These are phyloP conservation scores for Pseudozyma sp. DNA, from an alignment of 1,284 basidiomycete genomes.

Conservation along the genomic window DNA sequence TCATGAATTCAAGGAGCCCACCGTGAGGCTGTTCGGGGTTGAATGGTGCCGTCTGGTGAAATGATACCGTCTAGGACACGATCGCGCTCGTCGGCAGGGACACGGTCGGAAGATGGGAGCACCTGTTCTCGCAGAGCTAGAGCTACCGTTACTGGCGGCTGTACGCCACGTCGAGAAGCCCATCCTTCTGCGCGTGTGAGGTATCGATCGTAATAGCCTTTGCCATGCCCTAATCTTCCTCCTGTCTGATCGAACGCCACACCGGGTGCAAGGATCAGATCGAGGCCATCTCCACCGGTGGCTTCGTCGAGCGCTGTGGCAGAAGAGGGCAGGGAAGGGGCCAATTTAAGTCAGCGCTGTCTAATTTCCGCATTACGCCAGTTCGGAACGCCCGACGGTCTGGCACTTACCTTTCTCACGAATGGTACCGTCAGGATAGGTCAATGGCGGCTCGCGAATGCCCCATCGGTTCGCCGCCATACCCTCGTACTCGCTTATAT, in stretches of 20 bases:
- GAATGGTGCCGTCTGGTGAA: slow-evolving; percentile 51
- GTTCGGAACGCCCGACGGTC: neutral
- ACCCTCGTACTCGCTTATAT: slow-evolving; percentile 59
- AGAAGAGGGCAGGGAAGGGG: neutral
- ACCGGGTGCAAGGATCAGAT: slow-evolving; percentile 70
- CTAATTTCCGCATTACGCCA: neutral
- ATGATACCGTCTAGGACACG: slow-evolving; percentile 63
- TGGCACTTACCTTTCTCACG: slow-evolving; percentile 45
- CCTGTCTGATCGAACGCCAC: slow-evolving; percentile 68
- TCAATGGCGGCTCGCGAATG: slow-evolving; percentile 67
- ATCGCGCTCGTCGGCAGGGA: slow-evolving; percentile 67
- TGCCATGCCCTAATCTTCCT: slow-evolving; percentile 69
- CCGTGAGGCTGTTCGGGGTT: slow-evolving; percentile 25
- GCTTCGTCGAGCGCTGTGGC: slow-evolving; percentile 58
- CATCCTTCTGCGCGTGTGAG: slow-evolving; percentile 51
- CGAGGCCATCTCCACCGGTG: slow-evolving; percentile 65
- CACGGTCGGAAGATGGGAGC: slow-evolving; percentile 48
- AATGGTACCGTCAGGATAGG: slow-evolving; percentile 49
- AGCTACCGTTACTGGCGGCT: slow-evolving; percentile 60
- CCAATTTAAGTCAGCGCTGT: neutral
- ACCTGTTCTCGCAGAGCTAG: slow-evolving; percentile 66
- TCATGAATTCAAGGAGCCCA: slow-evolving; percentile 25
- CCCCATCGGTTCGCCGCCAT: slow-evolving; percentile 69
- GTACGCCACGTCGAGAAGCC: slow-evolving; percentile 22
- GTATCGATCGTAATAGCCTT: slow-evolving; percentile 71